These are phyloP conservation scores for Citrullus colocynthis DNA, from an alignment of 306 rosid genomes.

Conservation along the genomic window DNA sequence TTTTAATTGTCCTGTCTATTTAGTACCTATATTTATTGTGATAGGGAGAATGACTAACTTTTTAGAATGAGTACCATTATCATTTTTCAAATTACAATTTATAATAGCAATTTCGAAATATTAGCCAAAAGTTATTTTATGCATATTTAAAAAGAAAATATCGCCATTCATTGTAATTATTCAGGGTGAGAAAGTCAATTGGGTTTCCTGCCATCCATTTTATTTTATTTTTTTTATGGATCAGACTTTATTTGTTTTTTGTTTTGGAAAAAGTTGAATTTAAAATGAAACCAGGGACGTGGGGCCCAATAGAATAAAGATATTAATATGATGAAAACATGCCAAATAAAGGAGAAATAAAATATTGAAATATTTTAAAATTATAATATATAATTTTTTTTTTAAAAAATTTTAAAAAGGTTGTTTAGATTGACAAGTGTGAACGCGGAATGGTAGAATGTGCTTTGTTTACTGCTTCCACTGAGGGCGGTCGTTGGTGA, in stretches of 20 bases:
- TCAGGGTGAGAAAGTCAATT: background rate
- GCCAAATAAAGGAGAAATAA: background rate
- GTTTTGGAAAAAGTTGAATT: background rate
- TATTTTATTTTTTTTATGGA: background rate
- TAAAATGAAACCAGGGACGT: background rate
- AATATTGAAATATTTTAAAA: background rate
- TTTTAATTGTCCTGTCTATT: no score
- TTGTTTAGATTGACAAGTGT: background rate
- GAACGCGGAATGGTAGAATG: slow-evolving; percentile 2
- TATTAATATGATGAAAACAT: background rate
- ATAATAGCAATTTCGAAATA: no score
- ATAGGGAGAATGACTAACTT: no score
- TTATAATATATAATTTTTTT: background rate
- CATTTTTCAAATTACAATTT: no score
- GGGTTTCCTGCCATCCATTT: background rate
- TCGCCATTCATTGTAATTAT: background rate
- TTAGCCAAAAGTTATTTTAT: no score
- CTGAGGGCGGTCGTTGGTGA: background rate
- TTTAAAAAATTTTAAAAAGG: background rate
- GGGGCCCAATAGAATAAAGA: background rate
- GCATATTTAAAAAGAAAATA: background rate
- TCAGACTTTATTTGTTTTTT: background rate
- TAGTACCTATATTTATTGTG: no score
- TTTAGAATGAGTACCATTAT: no score
- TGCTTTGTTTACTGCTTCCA: background rate